phyloP scores from a whole-genome alignment of 192 early-diverging fungal species.

The Backusella sp. region DNA sequence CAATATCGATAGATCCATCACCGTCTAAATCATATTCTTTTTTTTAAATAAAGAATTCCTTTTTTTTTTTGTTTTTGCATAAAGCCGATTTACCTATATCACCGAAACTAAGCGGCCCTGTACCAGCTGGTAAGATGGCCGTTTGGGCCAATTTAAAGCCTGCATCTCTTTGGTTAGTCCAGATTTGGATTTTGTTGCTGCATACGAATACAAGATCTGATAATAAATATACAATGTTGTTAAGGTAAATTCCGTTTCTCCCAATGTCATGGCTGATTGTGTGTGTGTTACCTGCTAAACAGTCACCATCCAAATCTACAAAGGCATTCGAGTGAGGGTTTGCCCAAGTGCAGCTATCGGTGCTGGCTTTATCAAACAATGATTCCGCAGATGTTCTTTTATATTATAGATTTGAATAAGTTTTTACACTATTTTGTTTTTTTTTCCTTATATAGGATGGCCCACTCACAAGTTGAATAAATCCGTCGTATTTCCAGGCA shows the following conservation, averaged over 20 bases:
- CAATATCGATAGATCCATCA: slow-evolving; percentile 86
- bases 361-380: slow-evolving; percentile 13
- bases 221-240: not conserved
- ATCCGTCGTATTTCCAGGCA: slow-evolving; percentile 14
- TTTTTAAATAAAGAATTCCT: not conserved
- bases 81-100: slow-evolving; percentile 65
- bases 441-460: not conserved
- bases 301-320: slow-evolving; percentile 92
- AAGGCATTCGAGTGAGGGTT: slow-evolving; percentile 91
- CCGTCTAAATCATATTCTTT: slow-evolving; percentile 56
- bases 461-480: slow-evolving; percentile 30
- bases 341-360: slow-evolving; percentile 59
- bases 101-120: slow-evolving; percentile 84
- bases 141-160: slow-evolving; percentile 66
- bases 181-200: not conserved
- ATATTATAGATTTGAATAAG: not conserved
- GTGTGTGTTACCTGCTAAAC: slow-evolving; percentile 62
- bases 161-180: slow-evolving; percentile 37
- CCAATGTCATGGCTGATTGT: not conserved
- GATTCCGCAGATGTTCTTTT: slow-evolving; percentile 21
- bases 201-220: slow-evolving; percentile 12
- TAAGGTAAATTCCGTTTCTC: not conserved
- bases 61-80: not conserved
- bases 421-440: not conserved
- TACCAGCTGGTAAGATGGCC: slow-evolving; percentile 58